Conservation (phyloP, 306 rosid species). For the Cicer judaicum region DNA sequence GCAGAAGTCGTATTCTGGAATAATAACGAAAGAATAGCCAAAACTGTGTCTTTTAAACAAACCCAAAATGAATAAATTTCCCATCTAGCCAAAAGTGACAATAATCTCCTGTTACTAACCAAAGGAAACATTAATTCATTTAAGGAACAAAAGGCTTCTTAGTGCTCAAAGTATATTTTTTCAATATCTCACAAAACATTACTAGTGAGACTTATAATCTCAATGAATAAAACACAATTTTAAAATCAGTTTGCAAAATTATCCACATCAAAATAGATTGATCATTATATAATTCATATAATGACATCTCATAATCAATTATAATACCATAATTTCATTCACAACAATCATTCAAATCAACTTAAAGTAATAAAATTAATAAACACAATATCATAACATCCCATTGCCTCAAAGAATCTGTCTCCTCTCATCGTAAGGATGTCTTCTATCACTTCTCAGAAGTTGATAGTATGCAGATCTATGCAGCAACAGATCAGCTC, state of each 20-base stretch:
- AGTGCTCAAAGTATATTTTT: background rate
- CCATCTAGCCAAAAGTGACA: background rate
- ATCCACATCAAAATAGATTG: background rate
- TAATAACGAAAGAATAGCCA: background rate
- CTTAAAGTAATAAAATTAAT: background rate
- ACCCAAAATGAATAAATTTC: background rate
- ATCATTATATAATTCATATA: background rate
- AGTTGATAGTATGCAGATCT: background rate
- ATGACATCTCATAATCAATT: background rate
- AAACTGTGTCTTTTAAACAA: slow-evolving; percentile 3
- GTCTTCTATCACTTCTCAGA: background rate
- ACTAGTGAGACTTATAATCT: background rate
- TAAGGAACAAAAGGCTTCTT: background rate
- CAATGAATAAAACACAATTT: background rate
- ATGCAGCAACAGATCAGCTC: slow-evolving; percentile 1
- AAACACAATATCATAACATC: background rate
- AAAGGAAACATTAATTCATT: background rate
- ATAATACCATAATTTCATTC: background rate
- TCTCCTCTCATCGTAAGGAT: background rate
- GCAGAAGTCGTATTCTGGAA: background rate
- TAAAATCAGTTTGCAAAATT: background rate
- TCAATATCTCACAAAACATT: background rate
- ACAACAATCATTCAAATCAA: background rate
- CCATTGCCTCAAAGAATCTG: background rate
- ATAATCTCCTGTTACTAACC: background rate